Percentiles rank a stretch among this genome's conserved stretches.
These are phyloP conservation scores for Boeremia lycopersici DNA, from an alignment of 2,329 filamentous ascomycete genomes.

Conservation along the genomic window DNA sequence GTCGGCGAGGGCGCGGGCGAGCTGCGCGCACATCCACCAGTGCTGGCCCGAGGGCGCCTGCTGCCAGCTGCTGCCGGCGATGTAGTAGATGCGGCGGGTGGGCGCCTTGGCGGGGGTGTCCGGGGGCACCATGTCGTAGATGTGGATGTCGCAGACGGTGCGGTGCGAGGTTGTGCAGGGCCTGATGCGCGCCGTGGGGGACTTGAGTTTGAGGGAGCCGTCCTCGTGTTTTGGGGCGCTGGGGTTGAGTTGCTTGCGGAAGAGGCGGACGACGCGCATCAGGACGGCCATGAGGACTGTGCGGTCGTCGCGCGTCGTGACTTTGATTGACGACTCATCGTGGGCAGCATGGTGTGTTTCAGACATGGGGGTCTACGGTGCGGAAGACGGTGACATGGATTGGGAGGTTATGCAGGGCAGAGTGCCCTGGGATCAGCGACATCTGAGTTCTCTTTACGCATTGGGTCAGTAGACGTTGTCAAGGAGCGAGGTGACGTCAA, in stretches of 20 bases:
- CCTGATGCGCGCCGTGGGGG: slow-evolving; percentile 41
- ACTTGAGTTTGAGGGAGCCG: slow-evolving; percentile 50
- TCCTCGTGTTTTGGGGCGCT: slow-evolving; percentile 40
- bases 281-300: slow-evolving; percentile 48
- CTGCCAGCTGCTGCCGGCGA: slow-evolving; percentile 63
- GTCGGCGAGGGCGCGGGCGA: slow-evolving; percentile 51
- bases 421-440: background rate
- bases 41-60: slow-evolving; percentile 57
- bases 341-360: slow-evolving; percentile 5
- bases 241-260: slow-evolving; percentile 46
- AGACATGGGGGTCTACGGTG: slow-evolving; percentile 3
- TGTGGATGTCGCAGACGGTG: slow-evolving; percentile 50
- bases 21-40: slow-evolving; percentile 57
- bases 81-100: slow-evolving; percentile 58
- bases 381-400: background rate
- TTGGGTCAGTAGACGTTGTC: background rate
- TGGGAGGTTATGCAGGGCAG: background rate
- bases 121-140: slow-evolving; percentile 52
- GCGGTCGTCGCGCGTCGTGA: slow-evolving; percentile 48
- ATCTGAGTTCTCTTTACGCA: background rate
- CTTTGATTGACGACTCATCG: slow-evolving; percentile 31
- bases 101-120: slow-evolving; percentile 11
- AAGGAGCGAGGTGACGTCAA: slow-evolving; percentile 10
- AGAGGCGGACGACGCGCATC: slow-evolving; percentile 46
- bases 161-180: slow-evolving; percentile 50